These are phyloP conservation scores for sorghum (Sorghum bicolor) DNA, from an alignment of 176 grass and related monocot species.

Conservation along the genomic window DNA sequence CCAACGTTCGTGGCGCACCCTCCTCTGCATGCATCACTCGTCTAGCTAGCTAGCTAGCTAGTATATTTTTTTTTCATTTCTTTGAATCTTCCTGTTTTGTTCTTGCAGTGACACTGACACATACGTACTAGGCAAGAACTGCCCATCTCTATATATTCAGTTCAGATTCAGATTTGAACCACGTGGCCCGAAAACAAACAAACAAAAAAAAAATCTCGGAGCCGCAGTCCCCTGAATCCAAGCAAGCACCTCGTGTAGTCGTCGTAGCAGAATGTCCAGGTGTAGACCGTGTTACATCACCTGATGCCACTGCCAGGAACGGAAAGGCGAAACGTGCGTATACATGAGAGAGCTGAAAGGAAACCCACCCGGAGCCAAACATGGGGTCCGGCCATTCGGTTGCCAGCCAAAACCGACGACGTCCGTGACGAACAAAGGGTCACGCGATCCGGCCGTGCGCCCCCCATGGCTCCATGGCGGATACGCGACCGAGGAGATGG, in stretches of 20 bases:
- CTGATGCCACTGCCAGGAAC: not conserved
- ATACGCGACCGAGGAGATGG: not conserved
- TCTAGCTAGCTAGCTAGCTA: no score
- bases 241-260: no score
- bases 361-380: not conserved
- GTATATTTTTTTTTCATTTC: no score
- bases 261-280: not conserved
- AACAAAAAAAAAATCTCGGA: no score
- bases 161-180: no score
- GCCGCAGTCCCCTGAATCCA: not conserved
- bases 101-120: not conserved
- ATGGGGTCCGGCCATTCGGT: not conserved
- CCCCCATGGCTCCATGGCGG: not conserved
- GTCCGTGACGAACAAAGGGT: not conserved
- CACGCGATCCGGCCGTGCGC: not conserved
- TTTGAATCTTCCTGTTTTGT: not conserved
- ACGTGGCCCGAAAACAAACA: no score
- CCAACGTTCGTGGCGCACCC: not conserved
- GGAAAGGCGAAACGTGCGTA: not conserved
- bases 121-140: no score
- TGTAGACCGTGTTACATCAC: not conserved
- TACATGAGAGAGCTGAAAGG: not conserved
- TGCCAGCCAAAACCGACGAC: not conserved
- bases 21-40: no score
- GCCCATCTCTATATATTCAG: no score